A percentile compares a stretch with the other conserved stretches of the same genome.
These are phyloP conservation scores for Cichorium intybus DNA, from an alignment of 140 eudicot species.

Conservation along the genomic window DNA sequence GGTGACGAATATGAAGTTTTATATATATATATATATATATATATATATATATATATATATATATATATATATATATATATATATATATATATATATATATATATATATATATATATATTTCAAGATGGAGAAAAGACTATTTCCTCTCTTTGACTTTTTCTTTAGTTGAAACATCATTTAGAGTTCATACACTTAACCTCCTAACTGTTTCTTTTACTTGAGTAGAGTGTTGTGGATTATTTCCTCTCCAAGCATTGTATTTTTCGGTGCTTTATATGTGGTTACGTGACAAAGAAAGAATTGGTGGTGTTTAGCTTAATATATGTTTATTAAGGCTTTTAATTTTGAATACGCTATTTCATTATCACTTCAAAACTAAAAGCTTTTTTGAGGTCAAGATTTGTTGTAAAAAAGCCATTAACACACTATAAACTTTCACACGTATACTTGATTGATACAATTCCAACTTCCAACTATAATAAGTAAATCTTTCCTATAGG, in stretches of 20 bases:
- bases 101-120: background rate
- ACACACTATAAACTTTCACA: too few relatives aligned
- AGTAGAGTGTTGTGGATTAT: constrained; percentile 8
- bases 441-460: too few relatives aligned
- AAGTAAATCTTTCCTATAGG: too few relatives aligned
- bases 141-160: constrained; percentile 31
- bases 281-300: background rate
- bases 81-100: too few relatives aligned
- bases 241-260: background rate
- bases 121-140: constrained; percentile 23
- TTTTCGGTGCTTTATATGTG: background rate
- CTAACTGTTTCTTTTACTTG: constrained; percentile 1
- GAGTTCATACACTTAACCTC: constrained; percentile 25
- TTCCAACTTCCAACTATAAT: too few relatives aligned
- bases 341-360: too few relatives aligned
- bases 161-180: constrained; percentile 20
- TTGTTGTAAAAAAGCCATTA: too few relatives aligned
- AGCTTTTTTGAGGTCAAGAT: too few relatives aligned
- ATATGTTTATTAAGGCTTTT: background rate
- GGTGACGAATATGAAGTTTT: background rate
- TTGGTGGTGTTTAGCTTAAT: constrained; percentile 10
- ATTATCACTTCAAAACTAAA: too few relatives aligned
- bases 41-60: constrained; percentile 6
- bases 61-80: too few relatives aligned
- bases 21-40: background rate